A percentile compares a stretch with the other conserved stretches of the same genome.
Evolutionary conservation across 129 eudicot genomes (phyloP).

Genomic region (Flaveria brownii): DNA sequence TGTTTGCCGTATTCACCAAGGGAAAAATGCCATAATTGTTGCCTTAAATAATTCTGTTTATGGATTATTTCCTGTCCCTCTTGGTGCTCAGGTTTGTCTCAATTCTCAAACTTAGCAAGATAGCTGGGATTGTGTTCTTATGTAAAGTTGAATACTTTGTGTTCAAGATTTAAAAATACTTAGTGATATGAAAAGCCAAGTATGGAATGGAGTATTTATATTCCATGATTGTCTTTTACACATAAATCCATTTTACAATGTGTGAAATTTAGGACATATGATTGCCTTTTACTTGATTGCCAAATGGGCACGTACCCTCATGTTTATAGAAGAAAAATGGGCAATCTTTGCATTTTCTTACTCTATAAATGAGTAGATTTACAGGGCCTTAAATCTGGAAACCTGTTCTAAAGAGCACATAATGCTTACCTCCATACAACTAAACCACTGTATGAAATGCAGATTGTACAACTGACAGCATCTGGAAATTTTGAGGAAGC

Average conservation of each 20-base stretch:
- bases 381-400: constrained; percentile 14
- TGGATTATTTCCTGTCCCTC: constrained; percentile 93
- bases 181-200: constrained; percentile 15
- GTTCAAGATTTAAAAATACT: neutral
- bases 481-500: constrained; percentile 99
- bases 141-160: constrained; percentile 18
- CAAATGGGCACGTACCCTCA: neutral
- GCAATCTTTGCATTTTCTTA: constrained; percentile 1
- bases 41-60: constrained; percentile 74
- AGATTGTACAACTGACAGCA: constrained; percentile 97
- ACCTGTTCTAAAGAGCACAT: constrained; percentile 11
- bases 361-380: constrained; percentile 6
- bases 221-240: neutral
- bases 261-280: constrained; percentile 1
- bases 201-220: neutral
- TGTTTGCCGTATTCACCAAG: constrained; percentile 66
- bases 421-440: constrained; percentile 22
- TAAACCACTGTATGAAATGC: constrained; percentile 30
- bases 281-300: neutral
- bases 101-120: constrained; percentile 15
- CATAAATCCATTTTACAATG: constrained; percentile 10
- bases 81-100: constrained; percentile 89
- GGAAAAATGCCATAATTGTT: constrained; percentile 67
- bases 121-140: constrained; percentile 4
- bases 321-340: neutral